phyloP scores from a whole-genome alignment of 345 rosid genomes.

The Eucalyptus curtisii region DNA sequence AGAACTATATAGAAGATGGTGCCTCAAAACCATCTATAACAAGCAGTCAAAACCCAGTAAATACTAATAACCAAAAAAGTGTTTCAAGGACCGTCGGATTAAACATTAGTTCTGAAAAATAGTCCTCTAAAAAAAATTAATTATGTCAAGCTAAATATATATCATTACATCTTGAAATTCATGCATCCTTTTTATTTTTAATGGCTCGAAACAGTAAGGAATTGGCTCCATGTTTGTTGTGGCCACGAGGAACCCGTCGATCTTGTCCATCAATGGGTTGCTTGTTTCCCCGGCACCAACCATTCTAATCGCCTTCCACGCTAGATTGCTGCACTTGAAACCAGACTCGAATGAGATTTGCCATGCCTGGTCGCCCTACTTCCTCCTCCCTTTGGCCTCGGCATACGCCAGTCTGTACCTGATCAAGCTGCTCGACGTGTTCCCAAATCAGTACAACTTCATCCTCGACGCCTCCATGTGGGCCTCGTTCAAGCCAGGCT shows the following conservation, averaged over 20 bases:
- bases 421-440: too few species aligned
- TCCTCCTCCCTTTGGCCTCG: too few species aligned
- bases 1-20: too few species aligned
- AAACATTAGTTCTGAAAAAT: neutral
- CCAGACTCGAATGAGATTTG: constrained; percentile 16
- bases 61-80: too few species aligned
- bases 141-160: neutral
- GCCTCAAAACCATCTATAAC: too few species aligned
- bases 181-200: neutral
- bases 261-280: neutral
- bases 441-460: too few species aligned
- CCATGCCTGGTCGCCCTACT: too few species aligned
- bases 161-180: neutral
- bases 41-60: too few species aligned
- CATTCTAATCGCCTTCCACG: constrained; percentile 4
- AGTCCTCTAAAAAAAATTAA: neutral
- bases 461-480: too few species aligned
- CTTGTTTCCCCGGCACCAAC: neutral
- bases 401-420: too few species aligned
- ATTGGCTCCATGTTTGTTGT: neutral
- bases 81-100: neutral
- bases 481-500: too few species aligned
- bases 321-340: constrained; percentile 8
- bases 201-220: neutral
- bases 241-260: neutral